Evolutionary conservation across 352 stramenopile species (phyloP).

Genomic region (Plasmopara viticola): DNA sequence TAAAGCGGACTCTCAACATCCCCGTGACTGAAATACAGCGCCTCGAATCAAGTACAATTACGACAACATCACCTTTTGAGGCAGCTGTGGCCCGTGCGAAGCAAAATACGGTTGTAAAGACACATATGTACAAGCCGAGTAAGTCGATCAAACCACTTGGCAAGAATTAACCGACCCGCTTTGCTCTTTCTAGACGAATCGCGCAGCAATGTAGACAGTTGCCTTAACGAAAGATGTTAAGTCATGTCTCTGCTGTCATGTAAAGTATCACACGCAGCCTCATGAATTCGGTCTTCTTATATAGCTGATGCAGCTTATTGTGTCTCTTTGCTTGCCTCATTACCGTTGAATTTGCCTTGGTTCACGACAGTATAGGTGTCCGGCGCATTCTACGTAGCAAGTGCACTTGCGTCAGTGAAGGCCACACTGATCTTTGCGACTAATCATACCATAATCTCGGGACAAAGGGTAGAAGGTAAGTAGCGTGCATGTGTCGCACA

Average conservation of each 20-base stretch:
- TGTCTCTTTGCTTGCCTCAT: conserved; percentile 6
- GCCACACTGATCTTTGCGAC: background rate
- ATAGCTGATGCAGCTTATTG: conserved; percentile 6
- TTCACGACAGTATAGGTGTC: conserved; percentile 44
- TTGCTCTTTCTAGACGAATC: conserved; percentile 7
- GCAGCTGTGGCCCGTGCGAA: conserved; percentile 62
- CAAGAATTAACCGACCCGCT: conserved; percentile 27
- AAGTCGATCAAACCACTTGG: conserved; percentile 20
- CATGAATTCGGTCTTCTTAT: background rate
- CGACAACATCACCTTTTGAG: conserved; percentile 60
- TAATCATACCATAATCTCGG: conserved; percentile 51
- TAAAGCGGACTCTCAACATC: conserved; percentile 56
- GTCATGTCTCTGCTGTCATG: conserved; percentile 4
- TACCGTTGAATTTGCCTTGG: background rate
- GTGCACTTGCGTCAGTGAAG: background rate
- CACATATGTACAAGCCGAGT: conserved; percentile 56
- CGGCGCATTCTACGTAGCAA: conserved; percentile 35
- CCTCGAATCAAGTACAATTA: conserved; percentile 24
- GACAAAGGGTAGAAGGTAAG: conserved; percentile 62
- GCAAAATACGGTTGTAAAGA: conserved; percentile 59
- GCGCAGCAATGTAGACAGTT: background rate
- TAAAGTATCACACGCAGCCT: too few relatives aligned
- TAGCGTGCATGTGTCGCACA: conserved; percentile 58
- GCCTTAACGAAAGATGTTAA: background rate
- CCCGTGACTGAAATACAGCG: conserved; percentile 38